Evolutionary conservation across 148 eudicot genomes (phyloP).

Genomic region (Heliosperma pusillum): DNA sequence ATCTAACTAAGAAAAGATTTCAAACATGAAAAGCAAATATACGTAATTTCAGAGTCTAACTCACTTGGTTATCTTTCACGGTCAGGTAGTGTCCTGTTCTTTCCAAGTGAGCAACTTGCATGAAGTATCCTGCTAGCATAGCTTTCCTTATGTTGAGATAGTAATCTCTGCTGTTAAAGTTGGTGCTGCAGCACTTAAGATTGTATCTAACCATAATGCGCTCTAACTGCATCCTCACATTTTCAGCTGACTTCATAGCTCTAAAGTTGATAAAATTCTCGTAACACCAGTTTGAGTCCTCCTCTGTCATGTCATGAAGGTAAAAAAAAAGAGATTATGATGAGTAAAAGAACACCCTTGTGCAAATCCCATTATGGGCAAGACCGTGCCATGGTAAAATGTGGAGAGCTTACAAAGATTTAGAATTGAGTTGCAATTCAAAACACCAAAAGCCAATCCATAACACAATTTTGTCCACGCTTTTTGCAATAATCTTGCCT

Average conservation of each 20-base stretch:
- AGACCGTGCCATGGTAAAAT: background rate
- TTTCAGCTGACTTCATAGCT: conserved; percentile 87
- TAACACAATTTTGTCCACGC: background rate
- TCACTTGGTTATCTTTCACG: conserved; percentile 91
- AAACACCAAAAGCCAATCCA: background rate
- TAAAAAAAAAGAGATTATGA: background rate
- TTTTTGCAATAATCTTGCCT: background rate
- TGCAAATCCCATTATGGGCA: background rate
- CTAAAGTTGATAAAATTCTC: conserved; percentile 84
- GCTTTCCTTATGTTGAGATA: conserved; percentile 94
- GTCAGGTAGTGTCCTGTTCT: conserved; percentile 88
- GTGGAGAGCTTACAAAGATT: background rate
- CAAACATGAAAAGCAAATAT: background rate
- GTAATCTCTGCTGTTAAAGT: conserved; percentile 92
- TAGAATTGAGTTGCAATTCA: background rate
- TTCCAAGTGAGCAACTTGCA: conserved; percentile 99
- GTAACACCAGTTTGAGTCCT: conserved; percentile 89
- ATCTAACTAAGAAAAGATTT: background rate
- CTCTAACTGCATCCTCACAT: conserved; percentile 90
- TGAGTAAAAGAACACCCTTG: background rate
- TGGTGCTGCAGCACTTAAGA: conserved; percentile 87
- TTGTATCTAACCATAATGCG: conserved; percentile 89
- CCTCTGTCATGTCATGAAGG: conserved; percentile 43
- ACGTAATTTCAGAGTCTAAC: conserved; percentile 8
- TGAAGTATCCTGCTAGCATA: conserved; percentile 95